Base-by-base conservation (phyloP, 1,139 yeast species). In the Sugiyamaella sp. region DNA sequence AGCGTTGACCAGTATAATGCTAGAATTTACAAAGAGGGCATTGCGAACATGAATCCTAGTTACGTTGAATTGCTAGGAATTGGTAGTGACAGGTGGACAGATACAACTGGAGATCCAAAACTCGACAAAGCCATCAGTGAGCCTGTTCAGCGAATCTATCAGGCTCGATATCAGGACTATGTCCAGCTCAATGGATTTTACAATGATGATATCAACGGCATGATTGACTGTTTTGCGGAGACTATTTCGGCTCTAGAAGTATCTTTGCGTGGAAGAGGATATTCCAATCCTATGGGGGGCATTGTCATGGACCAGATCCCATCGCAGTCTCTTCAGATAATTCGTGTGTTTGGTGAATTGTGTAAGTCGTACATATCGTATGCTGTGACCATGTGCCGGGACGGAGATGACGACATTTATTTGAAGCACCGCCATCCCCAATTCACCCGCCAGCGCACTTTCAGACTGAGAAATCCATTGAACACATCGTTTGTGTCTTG, bases 171-270 rank as follows among this genome's bases (percentile, higher is more conserved):
- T 1, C 35, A 32, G 6, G 35, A 21, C 3, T 52, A 35, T 19
- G 2, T 9, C 1, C 17, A 44, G n/a, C 37, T 39, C 5, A 37
- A 39, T 3, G 35, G 20, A 24, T 40, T 25, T 4, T 51, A 40
- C 25, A 32, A 38, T 3, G 49, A 43, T 32, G 47, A 46, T 33
- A 27, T 35, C 25, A 14, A 38, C 54, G 21, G 58, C 55, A n/a
- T 56, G 79, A 8, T 71, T 29, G 72, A 80, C 55, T 52, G 56
- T 43, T 51, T 85, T 33, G 73, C 80, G 2, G 78, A 79, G 58
- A 80, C 89, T 0, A 80, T 88, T 25, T 80, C 81, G 54, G 79
- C 88, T 0, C 67, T 79, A 12, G 96, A 89, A 63, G 83, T 87
- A 10, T 74, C 86, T 0, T 68, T 86, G 20, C 75, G 96, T 56